Base-by-base conservation (phyloP, 2,329 filamentous ascomycete species). In the Cladobotryum mycophilum region DNA sequence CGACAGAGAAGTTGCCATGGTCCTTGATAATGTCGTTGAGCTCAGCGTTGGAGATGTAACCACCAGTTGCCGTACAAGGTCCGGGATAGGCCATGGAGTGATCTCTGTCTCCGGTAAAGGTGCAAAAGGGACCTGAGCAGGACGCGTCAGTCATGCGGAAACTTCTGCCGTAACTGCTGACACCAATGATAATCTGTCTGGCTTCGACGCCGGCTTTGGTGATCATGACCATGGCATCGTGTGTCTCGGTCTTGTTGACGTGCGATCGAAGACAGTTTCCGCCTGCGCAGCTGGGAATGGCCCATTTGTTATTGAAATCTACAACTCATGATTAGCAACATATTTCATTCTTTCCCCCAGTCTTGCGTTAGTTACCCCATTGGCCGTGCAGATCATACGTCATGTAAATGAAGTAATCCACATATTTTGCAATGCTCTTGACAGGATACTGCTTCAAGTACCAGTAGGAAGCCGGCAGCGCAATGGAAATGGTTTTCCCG, bases 391-490 rank as follows among this genome's bases (percentile, higher is more conserved):
- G 49, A 41, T 67, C 64, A 36, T 67, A 67, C 0, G 64, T 62
- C 63, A 66, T 67, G 48, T 56, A 66, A 13, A 68, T 53, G 9
- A 67, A 58, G 41, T 69, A 68, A 47, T 67, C 62, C 3, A 66
- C 25, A 2, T 51, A 6, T 2, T 50, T 18, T 0, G 47, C 55
- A 34, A 71, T 72, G 0, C 60, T 47, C 3, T 59, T 53, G 0
- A 73, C 65, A 0, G 65, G 67, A 47, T 66, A 72, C 0, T 51
- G 48, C 52, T 64, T 65, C 0, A 73, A 60, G 11, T 72, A 72
- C 67, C 67, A 70, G 49, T 61, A 72, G 0, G 68, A 70, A 0
- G 68, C 63, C 0, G 68, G 68, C 0, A 68, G 60, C 3, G 68
- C 68, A 49, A 72, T 63, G 0, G 67, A 70, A 2, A 71, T 53